These are phyloP conservation scores for Daucus carota DNA, from an alignment of 129 eudicot genomes.

Conservation along the genomic window DH1_v3.0 NC_030384.2:46106501-46107000, in stretches of 20 bases:
- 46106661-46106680: background rate
- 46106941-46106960: background rate
- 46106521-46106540: no score
- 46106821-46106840: background rate
- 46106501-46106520: no score
- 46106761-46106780: background rate
- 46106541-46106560: no score
- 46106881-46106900: background rate
- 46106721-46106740: background rate
- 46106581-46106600: background rate
- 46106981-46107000: conserved; percentile 39
- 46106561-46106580: background rate
- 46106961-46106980: background rate
- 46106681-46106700: background rate
- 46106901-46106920: no score
- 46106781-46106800: background rate
- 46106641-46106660: background rate
- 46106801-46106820: background rate
- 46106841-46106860: background rate
- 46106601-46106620: background rate
- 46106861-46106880: background rate
- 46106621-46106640: background rate
- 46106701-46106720: background rate
- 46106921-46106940: conserved; percentile 3
- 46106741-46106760: background rate